Conservation (phyloP, 495 filamentous ascomycete genomes). For the Pyrenula aspistea region DNA sequence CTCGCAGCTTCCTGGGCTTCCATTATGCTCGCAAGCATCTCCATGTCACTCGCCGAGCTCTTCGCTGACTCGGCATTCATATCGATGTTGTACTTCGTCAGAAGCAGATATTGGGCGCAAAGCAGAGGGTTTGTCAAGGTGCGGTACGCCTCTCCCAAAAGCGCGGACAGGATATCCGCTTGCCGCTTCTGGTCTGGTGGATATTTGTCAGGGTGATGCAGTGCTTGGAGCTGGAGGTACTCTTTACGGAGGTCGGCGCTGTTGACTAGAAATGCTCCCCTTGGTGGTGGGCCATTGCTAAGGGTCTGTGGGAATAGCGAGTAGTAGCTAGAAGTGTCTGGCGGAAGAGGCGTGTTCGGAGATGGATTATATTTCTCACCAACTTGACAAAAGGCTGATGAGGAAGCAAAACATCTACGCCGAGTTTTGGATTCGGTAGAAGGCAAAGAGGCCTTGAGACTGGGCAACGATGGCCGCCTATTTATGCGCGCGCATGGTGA, state of each 20-base stretch:
- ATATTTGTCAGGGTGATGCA: slow-evolving; percentile 75
- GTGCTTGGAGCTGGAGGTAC: slow-evolving; percentile 71
- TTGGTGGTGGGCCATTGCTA: slow-evolving; percentile 68
- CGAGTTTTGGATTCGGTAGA: too few relatives aligned
- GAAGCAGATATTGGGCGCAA: slow-evolving; percentile 76
- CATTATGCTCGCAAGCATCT: slow-evolving; percentile 76
- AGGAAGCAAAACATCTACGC: too few relatives aligned
- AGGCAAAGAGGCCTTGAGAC: too few relatives aligned
- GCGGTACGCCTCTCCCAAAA: slow-evolving; percentile 81
- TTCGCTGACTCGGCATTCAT: slow-evolving; percentile 52
- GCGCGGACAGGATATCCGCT: slow-evolving; percentile 61
- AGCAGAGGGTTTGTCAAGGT: slow-evolving; percentile 64
- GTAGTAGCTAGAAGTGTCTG: slow-evolving; percentile 56
- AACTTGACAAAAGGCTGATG: neutral
- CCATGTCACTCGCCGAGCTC: slow-evolving; percentile 49
- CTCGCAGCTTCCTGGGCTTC: slow-evolving; percentile 80
- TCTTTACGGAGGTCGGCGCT: slow-evolving; percentile 55
- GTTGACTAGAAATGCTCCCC: slow-evolving; percentile 64
- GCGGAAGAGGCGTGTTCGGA: slow-evolving; percentile 9
- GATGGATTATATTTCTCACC: neutral
- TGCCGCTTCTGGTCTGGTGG: slow-evolving; percentile 36
- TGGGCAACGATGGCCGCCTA: too few relatives aligned
- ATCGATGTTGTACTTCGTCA: slow-evolving; percentile 54
- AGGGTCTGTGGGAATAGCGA: slow-evolving; percentile 77
- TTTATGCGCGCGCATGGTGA: too few relatives aligned